phyloP scores from a whole-genome alignment of 2,329 filamentous ascomycete species.

The Colletotrichum gigasporum region DNA sequence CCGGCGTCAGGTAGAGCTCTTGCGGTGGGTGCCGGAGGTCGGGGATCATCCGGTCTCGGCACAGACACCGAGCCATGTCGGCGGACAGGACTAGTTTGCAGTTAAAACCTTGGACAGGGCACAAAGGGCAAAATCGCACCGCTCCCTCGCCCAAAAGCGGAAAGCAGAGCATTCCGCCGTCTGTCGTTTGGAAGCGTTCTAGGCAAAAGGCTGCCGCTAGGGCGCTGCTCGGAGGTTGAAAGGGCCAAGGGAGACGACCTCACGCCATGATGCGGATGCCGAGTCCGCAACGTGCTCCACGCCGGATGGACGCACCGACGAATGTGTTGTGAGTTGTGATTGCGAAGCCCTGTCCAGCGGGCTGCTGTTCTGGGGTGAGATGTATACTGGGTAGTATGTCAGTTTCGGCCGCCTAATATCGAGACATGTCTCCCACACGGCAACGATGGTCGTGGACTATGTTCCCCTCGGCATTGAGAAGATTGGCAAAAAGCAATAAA shows the following conservation, averaged over 20 bases:
- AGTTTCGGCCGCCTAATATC: not conserved
- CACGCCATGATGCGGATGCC: conserved; percentile 4
- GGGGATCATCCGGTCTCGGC: conserved; percentile 28
- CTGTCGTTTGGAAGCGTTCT: conserved; percentile 5
- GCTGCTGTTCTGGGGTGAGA: too few relatives aligned
- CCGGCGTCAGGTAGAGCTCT: conserved; percentile 18
- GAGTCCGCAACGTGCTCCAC: not conserved
- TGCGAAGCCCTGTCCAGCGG: too few relatives aligned
- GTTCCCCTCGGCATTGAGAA: not conserved
- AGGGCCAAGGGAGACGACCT: not conserved
- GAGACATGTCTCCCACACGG: not conserved
- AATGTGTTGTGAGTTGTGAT: not conserved
- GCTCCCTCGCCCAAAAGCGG: not conserved
- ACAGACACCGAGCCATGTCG: conserved; percentile 22
- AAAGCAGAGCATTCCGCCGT: not conserved
- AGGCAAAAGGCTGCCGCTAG: conserved; percentile 5
- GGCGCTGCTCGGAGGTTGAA: not conserved
- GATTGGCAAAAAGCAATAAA: conserved; percentile 3
- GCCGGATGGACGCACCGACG: conserved; percentile 6
- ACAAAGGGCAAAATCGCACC: not conserved
- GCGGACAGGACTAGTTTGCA: conserved; percentile 26
- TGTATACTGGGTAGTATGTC: conserved; percentile 1
- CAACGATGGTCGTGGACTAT: not conserved
- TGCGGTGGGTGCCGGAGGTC: conserved; percentile 15
- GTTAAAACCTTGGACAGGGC: conserved; percentile 16